Percentiles rank a stretch among this genome's conserved stretches.
Evolutionary conservation across 2,329 filamentous ascomycete species (phyloP).

Genomic region (Fusarium concolor): DNA sequence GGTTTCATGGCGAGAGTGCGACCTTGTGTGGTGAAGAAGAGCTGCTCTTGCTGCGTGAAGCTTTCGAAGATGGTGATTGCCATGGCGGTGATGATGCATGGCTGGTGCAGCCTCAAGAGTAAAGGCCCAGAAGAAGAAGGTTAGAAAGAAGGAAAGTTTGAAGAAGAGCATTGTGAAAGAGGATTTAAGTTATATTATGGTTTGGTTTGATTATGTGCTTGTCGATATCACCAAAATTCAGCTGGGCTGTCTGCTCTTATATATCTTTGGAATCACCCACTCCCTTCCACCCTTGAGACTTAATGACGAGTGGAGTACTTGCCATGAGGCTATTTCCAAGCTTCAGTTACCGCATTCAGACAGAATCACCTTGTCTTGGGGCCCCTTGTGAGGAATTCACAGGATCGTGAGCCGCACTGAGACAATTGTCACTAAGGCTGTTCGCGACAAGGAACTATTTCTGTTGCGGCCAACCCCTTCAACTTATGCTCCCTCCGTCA

Average conservation of each 20-base stretch:
- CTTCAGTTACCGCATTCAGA: slow-evolving; percentile 24
- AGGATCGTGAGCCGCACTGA: slow-evolving; percentile 32
- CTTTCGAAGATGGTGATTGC: slow-evolving; percentile 30
- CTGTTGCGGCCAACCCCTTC: slow-evolving; percentile 33
- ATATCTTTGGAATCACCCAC: slow-evolving; percentile 28
- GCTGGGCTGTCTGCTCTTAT: slow-evolving; percentile 23
- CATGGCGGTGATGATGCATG: slow-evolving; percentile 37
- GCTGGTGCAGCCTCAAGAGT: slow-evolving; percentile 44
- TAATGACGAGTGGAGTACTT: slow-evolving; percentile 28
- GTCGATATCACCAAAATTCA: background rate
- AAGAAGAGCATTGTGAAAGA: slow-evolving; percentile 34
- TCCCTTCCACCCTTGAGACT: slow-evolving; percentile 24
- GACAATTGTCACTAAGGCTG: slow-evolving; percentile 29
- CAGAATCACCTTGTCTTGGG: slow-evolving; percentile 8
- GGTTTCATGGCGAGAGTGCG: background rate
- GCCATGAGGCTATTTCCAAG: background rate
- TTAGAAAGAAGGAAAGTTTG: slow-evolving; percentile 31
- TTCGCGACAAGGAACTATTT: slow-evolving; percentile 26
- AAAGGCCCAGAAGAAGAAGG: slow-evolving; percentile 41
- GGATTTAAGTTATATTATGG: background rate
- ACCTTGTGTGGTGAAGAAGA: slow-evolving; percentile 39
- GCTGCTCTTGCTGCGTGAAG: slow-evolving; percentile 52
- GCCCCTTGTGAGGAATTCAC: slow-evolving; percentile 21
- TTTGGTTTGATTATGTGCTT: slow-evolving; percentile 17
- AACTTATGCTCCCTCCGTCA: slow-evolving; percentile 31